phyloP scores from a whole-genome alignment of 495 filamentous ascomycete species.

The Hyaloscypha finlandica region DNA sequence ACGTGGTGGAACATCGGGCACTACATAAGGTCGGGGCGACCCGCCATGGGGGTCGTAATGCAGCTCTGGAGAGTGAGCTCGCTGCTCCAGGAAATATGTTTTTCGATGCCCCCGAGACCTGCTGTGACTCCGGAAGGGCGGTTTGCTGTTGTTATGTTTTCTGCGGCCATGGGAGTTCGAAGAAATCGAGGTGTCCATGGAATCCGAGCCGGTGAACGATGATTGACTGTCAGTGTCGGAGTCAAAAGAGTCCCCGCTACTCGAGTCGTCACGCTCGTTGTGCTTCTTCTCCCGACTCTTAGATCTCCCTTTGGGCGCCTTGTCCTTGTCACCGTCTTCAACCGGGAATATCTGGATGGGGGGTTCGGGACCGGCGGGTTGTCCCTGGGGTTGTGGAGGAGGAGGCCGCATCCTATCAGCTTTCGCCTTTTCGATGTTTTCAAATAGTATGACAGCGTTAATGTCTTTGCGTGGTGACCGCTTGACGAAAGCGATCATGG shows the following conservation, averaged over 20 bases:
- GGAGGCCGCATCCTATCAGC: constrained; percentile 15
- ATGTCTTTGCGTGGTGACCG: constrained; percentile 18
- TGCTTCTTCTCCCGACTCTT: constrained; percentile 11
- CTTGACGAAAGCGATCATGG: constrained; percentile 27
- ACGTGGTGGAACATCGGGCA: constrained; percentile 25
- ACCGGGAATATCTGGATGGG: neutral
- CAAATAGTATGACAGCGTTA: constrained; percentile 14
- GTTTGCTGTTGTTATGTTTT: constrained; percentile 28
- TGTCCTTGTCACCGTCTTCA: neutral
- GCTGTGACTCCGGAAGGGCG: constrained; percentile 34
- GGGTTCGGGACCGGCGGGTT: neutral
- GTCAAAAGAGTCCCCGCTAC: constrained; percentile 3
- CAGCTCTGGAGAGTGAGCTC: constrained; percentile 4
- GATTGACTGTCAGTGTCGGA: constrained; percentile 15
- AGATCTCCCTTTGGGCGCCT: neutral
- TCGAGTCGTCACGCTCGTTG: constrained; percentile 8
- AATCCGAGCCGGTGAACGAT: constrained; percentile 14
- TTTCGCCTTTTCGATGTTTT: constrained; percentile 23
- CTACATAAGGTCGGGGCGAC: constrained; percentile 3
- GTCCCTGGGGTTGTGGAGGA: constrained; percentile 9
- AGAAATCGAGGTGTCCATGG: neutral
- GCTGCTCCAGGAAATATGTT: neutral
- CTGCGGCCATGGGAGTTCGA: neutral
- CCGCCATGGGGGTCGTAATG: constrained; percentile 4
- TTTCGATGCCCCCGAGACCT: neutral